Evolutionary conservation across 164 flowering plant species (phyloP).

Genomic region (Macadamia tetraphylla): DNA sequence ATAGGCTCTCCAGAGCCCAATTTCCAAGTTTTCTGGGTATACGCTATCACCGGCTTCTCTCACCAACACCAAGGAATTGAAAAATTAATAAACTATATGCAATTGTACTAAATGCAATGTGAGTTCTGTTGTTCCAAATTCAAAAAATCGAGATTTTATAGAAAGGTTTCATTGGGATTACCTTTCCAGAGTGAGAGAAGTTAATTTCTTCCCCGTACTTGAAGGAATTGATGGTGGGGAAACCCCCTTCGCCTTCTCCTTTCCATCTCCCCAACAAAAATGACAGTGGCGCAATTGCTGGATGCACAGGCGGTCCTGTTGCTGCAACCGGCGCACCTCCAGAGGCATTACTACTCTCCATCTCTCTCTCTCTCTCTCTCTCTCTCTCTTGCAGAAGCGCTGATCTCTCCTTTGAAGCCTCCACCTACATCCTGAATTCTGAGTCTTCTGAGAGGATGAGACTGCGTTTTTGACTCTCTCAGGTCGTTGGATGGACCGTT

Average conservation of each 20-base stretch:
- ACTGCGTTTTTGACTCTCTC: too few relatives aligned
- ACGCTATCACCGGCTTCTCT: conserved; percentile 56
- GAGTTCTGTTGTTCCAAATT: not conserved
- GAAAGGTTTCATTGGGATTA: too few relatives aligned
- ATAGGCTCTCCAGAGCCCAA: conserved; percentile 60
- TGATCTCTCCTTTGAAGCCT: not conserved
- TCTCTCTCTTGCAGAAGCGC: not conserved
- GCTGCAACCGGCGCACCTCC: not conserved
- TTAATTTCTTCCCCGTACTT: conserved; percentile 53
- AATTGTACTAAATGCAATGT: not conserved
- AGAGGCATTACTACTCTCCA: not conserved
- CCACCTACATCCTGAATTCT: too few relatives aligned
- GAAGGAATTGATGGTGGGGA: conserved; percentile 66
- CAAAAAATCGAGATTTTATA: not conserved
- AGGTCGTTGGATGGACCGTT: too few relatives aligned
- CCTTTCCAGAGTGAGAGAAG: conserved; percentile 54
- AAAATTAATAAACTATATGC: not conserved
- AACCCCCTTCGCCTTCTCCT: conserved; percentile 69
- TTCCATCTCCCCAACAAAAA: conserved; percentile 62
- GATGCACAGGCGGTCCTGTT: conserved; percentile 32
- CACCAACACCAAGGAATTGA: not conserved
- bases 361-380: not conserved
- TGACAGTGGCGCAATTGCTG: conserved; percentile 42
- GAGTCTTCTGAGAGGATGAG: too few relatives aligned
- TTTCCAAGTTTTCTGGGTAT: conserved; percentile 70